Evolutionary conservation across 257 asterid species (phyloP).

Genomic region (Lycium ferocissimum): DNA sequence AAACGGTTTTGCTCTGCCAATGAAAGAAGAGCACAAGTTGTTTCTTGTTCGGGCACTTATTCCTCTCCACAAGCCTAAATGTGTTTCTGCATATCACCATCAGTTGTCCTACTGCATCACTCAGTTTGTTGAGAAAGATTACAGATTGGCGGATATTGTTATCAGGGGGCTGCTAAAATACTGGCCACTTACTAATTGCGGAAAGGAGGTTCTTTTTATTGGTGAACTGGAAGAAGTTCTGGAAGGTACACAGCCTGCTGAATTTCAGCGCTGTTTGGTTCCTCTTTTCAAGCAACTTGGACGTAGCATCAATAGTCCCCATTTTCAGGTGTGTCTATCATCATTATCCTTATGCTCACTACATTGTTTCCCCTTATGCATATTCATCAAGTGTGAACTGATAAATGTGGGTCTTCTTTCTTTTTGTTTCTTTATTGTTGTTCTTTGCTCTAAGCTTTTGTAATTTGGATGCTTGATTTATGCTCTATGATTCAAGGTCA

Average conservation of each 20-base stretch:
- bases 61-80: slow-evolving; percentile 85
- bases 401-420: slow-evolving; percentile 1
- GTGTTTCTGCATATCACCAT: slow-evolving; percentile 70
- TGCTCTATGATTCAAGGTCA: not conserved
- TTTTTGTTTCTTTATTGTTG: not conserved
- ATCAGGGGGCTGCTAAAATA: slow-evolving; percentile 77
- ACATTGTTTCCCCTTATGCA: not conserved
- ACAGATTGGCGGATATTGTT: slow-evolving; percentile 75
- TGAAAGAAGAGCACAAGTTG: slow-evolving; percentile 94
- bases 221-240: slow-evolving; percentile 87
- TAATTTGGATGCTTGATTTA: not conserved
- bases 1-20: slow-evolving; percentile 87
- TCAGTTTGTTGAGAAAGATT: slow-evolving; percentile 90
- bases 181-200: slow-evolving; percentile 91
- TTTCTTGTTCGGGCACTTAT: slow-evolving; percentile 80
- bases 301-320: slow-evolving; percentile 81
- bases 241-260: slow-evolving; percentile 79
- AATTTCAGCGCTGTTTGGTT: slow-evolving; percentile 81
- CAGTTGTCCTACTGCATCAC: slow-evolving; percentile 78
- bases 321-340: slow-evolving; percentile 74
- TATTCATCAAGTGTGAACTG: slow-evolving; percentile 19
- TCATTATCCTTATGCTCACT: not conserved
- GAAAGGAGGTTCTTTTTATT: slow-evolving; percentile 87
- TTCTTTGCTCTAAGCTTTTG: slow-evolving; percentile 10
- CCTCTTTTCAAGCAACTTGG: slow-evolving; percentile 84